Evolutionary conservation across 164 flowering plant genomes (phyloP).

Genomic region (Vitis labrusca): DNA sequence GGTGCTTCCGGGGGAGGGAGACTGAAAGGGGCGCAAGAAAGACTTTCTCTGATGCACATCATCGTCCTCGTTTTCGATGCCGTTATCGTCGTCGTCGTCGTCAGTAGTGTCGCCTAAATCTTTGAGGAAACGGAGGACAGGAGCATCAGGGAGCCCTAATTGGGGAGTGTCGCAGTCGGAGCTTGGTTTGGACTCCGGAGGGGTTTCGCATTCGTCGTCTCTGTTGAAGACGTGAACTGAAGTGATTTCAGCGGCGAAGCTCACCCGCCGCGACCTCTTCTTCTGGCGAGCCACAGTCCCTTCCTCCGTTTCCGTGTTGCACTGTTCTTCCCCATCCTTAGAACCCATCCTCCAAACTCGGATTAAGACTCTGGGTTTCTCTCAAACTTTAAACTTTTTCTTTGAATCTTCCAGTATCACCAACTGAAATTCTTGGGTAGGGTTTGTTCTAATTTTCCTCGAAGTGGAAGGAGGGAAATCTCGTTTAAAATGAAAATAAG

Average conservation of each 20-base stretch:
- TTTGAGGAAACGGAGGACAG: slow-evolving; percentile 24
- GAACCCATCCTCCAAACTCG: slow-evolving; percentile 24
- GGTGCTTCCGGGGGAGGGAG: slow-evolving; percentile 59
- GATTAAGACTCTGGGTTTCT: background rate
- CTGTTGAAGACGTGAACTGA: slow-evolving; percentile 80
- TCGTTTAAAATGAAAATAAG: no score
- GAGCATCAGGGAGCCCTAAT: slow-evolving; percentile 1
- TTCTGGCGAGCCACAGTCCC: slow-evolving; percentile 47
- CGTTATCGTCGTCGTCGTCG: slow-evolving; percentile 19
- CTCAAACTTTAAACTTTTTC: no score
- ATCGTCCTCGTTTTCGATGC: slow-evolving; percentile 31
- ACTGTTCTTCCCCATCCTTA: slow-evolving; percentile 19
- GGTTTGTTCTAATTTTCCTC: no score
- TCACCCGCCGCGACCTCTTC: slow-evolving; percentile 78
- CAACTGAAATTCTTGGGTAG: no score
- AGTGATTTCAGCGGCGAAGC: slow-evolving; percentile 87
- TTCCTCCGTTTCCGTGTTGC: slow-evolving; percentile 33
- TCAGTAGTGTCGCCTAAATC: slow-evolving; percentile 35
- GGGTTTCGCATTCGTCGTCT: slow-evolving; percentile 77
- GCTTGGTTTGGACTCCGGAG: slow-evolving; percentile 32
- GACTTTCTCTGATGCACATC: slow-evolving; percentile 32
- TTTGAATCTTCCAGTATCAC: no score
- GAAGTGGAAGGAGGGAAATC: no score
- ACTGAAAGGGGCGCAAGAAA: slow-evolving; percentile 52
- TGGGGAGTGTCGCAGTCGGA: slow-evolving; percentile 8